Base-by-base conservation (phyloP, 352 stramenopile genomes). In the Phytophthora citricola region DNA sequence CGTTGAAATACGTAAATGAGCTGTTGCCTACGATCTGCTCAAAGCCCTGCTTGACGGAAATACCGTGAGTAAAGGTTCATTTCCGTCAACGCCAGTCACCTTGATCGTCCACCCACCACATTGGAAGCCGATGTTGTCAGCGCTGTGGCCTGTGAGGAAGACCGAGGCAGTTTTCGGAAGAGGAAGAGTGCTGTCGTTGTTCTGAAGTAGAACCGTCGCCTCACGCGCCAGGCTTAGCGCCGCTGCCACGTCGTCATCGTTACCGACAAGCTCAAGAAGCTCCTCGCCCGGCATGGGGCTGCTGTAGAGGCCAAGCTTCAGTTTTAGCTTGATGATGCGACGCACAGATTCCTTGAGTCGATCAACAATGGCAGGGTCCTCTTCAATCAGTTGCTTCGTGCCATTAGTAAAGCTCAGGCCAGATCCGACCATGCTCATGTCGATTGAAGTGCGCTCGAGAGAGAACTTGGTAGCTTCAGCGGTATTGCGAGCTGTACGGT, bases 391-490 rank as follows among this genome's bases (percentile, higher is more conserved):
- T 20, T 20, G 62, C 0, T 40, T 58, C 0, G 72, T 2, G 60
- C 17, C 17, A 20, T 20, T 20, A 20, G 17, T 20, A 20, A 20
- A 20, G 17, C 17, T 20, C 17, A 20, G 17, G 17, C 17, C 17
- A 20, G 17, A 20, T 20, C 17, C 70, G 3, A 94, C 85, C 91
- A 97, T 97, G 41, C 79, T 94, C 84, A 98, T 95, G 49, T 98
- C 92, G 24, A 98, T 77, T n/a, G 75, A 82, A 1, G 85, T 89
- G 41, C 92, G 78, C 24, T 66, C 32, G 7, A 97, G 75, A 12
- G 83, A 63, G 46, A 91, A 77, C n/a, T 76, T 70, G 0, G 89
- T 69, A 1, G 90, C 85, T 20, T 90, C 72, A 5, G 70, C 58
- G 4, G 53, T 14, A 3, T 44, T 58, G 4, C 38, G 44, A 15